A percentile compares a stretch with the other conserved stretches of the same genome.
These are phyloP conservation scores for Vitis vinifera DNA, from an alignment of 164 flowering plant genomes.

Conservation along the genomic window ASM3070453v1 NC_081817.1:21925501-21926000, in stretches of 20 bases:
- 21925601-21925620: neutral
- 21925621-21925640: constrained; percentile 52
- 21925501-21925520: constrained; percentile 89
- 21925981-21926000: no score
- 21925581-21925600: constrained; percentile 5
- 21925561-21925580: neutral
- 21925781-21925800: no score
- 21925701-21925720: constrained; percentile 63
- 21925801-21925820: no score
- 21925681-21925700: constrained; percentile 80
- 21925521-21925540: constrained; percentile 43
- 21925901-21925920: no score
- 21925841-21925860: no score
- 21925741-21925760: neutral
- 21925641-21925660: constrained; percentile 90
- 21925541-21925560: neutral
- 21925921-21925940: no score
- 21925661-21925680: constrained; percentile 56
- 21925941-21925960: no score
- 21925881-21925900: no score
- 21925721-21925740: neutral
- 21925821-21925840: no score
- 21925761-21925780: neutral
- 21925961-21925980: no score
- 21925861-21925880: no score